Conservation (phyloP, 202 grass and related monocot genomes). For the Setaria italica region DNA sequence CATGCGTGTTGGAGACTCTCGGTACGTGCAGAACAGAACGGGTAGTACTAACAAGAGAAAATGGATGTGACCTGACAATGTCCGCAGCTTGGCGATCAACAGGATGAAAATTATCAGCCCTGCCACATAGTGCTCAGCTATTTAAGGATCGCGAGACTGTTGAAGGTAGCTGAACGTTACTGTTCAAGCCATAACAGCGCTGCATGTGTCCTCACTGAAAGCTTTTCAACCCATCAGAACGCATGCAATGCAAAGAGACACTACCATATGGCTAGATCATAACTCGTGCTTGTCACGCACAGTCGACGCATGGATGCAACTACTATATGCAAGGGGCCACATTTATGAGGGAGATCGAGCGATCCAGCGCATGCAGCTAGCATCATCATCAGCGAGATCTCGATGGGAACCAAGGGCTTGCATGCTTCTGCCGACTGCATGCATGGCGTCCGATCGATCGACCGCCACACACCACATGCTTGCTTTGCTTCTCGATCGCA, state of each 20-base stretch:
- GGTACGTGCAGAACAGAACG: background rate
- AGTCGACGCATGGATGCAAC: slow-evolving; percentile 5
- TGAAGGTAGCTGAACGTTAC: background rate
- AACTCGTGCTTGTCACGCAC: slow-evolving; percentile 35
- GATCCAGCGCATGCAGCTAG: no score
- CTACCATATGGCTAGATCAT: slow-evolving; percentile 42
- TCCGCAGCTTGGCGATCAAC: background rate
- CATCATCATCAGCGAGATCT: no score
- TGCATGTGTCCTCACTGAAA: no score
- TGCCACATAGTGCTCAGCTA: background rate
- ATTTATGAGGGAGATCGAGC: slow-evolving; percentile 19
- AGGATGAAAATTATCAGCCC: background rate
- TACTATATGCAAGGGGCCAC: background rate
- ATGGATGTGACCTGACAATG: slow-evolving; percentile 12
- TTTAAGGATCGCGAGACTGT: background rate
- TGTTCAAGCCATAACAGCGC: slow-evolving; percentile 27
- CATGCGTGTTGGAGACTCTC: background rate
- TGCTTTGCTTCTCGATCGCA: no score
- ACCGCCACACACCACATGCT: no score
- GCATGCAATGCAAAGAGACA: background rate
- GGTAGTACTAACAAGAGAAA: background rate
- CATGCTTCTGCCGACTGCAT: no score
- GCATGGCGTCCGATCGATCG: no score
- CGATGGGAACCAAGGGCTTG: no score
- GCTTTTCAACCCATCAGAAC: background rate